Evolutionary conservation across 2,329 filamentous ascomycete species (phyloP), one percentile per base, ranked within the genome.

Genomic region (Fusarium mangiferae): DNA sequence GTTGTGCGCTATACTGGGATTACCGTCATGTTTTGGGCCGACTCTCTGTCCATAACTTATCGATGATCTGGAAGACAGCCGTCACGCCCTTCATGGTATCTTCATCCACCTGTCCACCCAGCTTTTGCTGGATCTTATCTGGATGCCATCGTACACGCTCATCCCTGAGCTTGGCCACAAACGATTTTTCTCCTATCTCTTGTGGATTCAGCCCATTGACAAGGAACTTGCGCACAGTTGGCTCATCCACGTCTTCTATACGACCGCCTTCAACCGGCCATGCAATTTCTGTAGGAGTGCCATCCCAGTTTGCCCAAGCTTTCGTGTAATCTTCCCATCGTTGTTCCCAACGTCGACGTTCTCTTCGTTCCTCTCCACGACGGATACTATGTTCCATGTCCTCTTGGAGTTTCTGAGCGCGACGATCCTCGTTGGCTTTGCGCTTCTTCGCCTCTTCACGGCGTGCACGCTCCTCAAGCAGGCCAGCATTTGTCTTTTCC

Each of bases 61-160:
- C 96, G 52, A 98, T 88, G 36, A 95, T 91, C 83, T 98, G 96
- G 79, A 98, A 99, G 15, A 98, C 92, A 12, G 93, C 93, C 17
- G 96, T 99, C 46, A 98, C 93, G 61, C 91, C 88, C 79, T 90
- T 90, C 87, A 97, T 91, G 7, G 93, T 90, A 7, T 87, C 87
- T 30, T 90, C 87, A 54, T 95, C 92, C 55, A 97, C 90, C 67
- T 90, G 85, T 0, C 89, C 90, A 7, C 94, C 94, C 68, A 97
- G 91, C 60, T 91, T 90, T 84, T 98, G 96, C 85, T 98, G 94
- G 63, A 98, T 93, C 86, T 98, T 99, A 84, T 99, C 96, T 8
- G 96, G 96, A 85, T 99, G 96, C 96, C 96, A 99, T 22, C 95
- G 88, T 24, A 98, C 91, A 58, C 96, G 90, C 85, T 99, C 96